Percentiles rank a stretch among this genome's conserved stretches.
phyloP scores from a whole-genome alignment of 768 basidiomycete species.

The Rhodotorula kratochvilovae region DNA sequence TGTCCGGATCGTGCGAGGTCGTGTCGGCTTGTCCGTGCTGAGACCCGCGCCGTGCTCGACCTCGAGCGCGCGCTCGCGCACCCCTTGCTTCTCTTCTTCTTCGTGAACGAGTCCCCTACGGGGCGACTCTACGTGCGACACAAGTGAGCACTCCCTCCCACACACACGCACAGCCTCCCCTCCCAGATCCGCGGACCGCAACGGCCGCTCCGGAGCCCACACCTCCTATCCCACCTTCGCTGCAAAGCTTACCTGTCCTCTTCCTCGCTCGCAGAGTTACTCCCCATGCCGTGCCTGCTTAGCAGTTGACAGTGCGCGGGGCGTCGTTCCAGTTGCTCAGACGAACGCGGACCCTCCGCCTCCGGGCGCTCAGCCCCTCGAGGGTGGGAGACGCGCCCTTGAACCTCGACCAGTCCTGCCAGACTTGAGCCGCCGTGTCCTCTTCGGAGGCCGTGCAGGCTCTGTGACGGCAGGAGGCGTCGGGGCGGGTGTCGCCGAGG shows the following conservation, averaged over 20 bases:
- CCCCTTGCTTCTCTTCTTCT: neutral
- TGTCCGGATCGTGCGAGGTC: too few species aligned
- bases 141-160: neutral
- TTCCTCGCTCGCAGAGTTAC: neutral
- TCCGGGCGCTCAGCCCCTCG: slow-evolving; percentile 20
- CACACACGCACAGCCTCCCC: neutral
- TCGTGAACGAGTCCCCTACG: neutral
- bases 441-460: slow-evolving; percentile 11
- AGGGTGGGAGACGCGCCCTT: slow-evolving; percentile 22
- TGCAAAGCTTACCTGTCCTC: neutral
- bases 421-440: slow-evolving; percentile 7
- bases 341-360: slow-evolving; percentile 29
- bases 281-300: neutral
- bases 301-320: slow-evolving; percentile 14
- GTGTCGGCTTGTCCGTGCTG: too few species aligned
- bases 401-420: slow-evolving; percentile 25
- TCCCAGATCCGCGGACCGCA: neutral
- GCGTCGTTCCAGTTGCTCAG: slow-evolving; percentile 37
- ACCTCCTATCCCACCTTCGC: too few species aligned
- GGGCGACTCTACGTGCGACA: neutral
- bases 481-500: slow-evolving; percentile 30
- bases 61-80: too few species aligned
- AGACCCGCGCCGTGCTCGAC: too few species aligned
- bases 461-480: slow-evolving; percentile 20
- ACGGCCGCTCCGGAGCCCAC: too few species aligned